These are phyloP conservation scores for Ajuga reptans DNA, from an alignment of 305 asterid genomes.

Conservation along the genomic window DNA sequence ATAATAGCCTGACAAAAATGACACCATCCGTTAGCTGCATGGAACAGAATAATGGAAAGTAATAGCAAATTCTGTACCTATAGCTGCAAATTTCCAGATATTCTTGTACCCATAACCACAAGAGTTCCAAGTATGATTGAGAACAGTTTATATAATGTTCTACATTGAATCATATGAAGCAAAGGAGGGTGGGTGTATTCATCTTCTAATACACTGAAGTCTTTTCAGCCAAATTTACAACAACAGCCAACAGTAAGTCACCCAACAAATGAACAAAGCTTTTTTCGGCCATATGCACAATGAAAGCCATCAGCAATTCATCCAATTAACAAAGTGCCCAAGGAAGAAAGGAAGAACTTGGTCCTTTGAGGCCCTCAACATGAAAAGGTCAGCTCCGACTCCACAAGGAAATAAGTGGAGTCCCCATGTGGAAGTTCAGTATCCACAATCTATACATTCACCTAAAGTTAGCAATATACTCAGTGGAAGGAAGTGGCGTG, in stretches of 20 bases:
- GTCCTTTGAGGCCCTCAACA: neutral
- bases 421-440: neutral
- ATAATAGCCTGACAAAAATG: conserved; percentile 72
- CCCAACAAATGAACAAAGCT: neutral
- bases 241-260: neutral
- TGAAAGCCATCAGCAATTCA: neutral
- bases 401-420: neutral
- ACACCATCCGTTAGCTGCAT: conserved; percentile 20
- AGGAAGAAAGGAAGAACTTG: neutral
- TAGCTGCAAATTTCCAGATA: conserved; percentile 5
- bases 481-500: conserved; percentile 6
- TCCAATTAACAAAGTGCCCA: conserved; percentile 4
- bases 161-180: neutral
- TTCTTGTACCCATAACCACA: conserved; percentile 1
- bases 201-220: neutral
- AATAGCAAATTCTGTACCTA: conserved; percentile 3
- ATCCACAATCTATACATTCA: neutral
- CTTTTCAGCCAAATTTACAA: neutral
- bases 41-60: conserved; percentile 12
- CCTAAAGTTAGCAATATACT: neutral
- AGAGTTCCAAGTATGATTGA: conserved; percentile 6
- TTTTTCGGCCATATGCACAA: too few relatives aligned
- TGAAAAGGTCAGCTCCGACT: neutral
- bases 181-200: neutral
- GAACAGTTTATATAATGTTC: conserved; percentile 12